Conservation (phyloP, 441 rosid species). For the Eutrema salsugineum region DNA sequence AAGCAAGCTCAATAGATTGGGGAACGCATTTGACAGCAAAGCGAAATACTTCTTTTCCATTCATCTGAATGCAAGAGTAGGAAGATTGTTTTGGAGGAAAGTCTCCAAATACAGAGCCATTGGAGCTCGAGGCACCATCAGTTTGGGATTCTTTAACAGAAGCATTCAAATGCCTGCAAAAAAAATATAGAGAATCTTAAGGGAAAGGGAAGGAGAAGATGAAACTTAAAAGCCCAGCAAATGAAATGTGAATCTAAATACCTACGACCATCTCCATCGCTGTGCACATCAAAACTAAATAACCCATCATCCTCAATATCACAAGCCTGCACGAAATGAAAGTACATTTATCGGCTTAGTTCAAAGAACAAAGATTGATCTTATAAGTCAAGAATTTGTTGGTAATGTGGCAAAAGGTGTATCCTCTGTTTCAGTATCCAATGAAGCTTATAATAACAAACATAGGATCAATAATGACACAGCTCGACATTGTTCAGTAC, state of each 20-base stretch:
- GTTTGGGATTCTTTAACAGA: slow-evolving; percentile 37
- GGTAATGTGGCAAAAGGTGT: neutral
- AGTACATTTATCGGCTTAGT: neutral
- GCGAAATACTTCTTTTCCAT: slow-evolving; percentile 93
- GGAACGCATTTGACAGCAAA: slow-evolving; percentile 89
- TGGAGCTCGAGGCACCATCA: slow-evolving; percentile 48
- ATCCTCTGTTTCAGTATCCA: neutral
- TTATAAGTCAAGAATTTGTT: neutral
- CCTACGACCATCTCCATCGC: slow-evolving; percentile 88
- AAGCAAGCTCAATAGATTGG: slow-evolving; percentile 72
- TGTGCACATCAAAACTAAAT: slow-evolving; percentile 78
- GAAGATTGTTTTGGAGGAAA: slow-evolving; percentile 62
- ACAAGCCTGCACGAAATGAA: slow-evolving; percentile 62
- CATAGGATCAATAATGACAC: neutral
- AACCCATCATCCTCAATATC: slow-evolving; percentile 78
- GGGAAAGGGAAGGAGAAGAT: neutral
- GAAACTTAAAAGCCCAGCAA: neutral
- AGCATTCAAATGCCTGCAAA: slow-evolving; percentile 69
- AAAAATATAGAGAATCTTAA: slow-evolving; percentile 18
- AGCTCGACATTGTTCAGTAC: slow-evolving; percentile 23
- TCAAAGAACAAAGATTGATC: neutral
- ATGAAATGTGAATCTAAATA: slow-evolving; percentile 13
- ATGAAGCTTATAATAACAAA: neutral
- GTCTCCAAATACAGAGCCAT: slow-evolving; percentile 50
- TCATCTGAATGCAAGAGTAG: slow-evolving; percentile 78